Conservation (phyloP, 2,329 filamentous ascomycete genomes). For the Calonectria naviculata region DNA sequence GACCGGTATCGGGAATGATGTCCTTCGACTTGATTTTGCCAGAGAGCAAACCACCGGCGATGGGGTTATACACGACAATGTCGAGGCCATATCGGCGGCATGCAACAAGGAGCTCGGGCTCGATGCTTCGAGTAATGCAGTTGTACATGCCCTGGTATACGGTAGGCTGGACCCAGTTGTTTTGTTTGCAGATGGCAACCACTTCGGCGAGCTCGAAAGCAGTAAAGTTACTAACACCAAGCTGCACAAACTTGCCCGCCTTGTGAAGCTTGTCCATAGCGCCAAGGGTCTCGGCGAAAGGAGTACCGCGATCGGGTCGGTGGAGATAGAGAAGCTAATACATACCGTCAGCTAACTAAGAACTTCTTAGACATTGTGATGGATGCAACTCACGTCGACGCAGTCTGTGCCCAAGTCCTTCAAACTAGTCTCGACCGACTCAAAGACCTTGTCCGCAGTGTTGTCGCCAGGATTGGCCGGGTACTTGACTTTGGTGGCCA, state of each 20-base stretch:
- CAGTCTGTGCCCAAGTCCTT: slow-evolving; percentile 78
- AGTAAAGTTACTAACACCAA: slow-evolving; percentile 87
- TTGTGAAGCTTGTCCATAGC: slow-evolving; percentile 86
- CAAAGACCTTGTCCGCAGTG: slow-evolving; percentile 70
- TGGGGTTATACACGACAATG: slow-evolving; percentile 84
- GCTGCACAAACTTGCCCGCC: slow-evolving; percentile 83
- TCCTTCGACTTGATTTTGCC: slow-evolving; percentile 81
- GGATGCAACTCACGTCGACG: slow-evolving; percentile 68
- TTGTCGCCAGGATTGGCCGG: slow-evolving; percentile 70
- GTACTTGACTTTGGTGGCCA: slow-evolving; percentile 83
- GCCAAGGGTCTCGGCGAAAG: slow-evolving; percentile 83
- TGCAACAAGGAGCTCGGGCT: slow-evolving; percentile 78
- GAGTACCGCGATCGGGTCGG: slow-evolving; percentile 67
- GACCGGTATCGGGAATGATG: slow-evolving; percentile 70
- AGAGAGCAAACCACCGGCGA: slow-evolving; percentile 83
- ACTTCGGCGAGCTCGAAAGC: slow-evolving; percentile 91
- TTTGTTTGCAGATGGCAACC: slow-evolving; percentile 80
- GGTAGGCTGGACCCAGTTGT: slow-evolving; percentile 84
- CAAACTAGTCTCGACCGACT: slow-evolving; percentile 74
- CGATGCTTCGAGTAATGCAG: slow-evolving; percentile 79
- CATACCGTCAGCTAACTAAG: slow-evolving; percentile 13
- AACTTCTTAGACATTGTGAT: not conserved
- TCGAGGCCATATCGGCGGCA: slow-evolving; percentile 82
- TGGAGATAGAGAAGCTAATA: slow-evolving; percentile 52
- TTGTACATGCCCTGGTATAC: slow-evolving; percentile 94